These are phyloP conservation scores for Lagerstroemia speciosa DNA, from an alignment of 345 rosid species.

Conservation along the genomic window DNA sequence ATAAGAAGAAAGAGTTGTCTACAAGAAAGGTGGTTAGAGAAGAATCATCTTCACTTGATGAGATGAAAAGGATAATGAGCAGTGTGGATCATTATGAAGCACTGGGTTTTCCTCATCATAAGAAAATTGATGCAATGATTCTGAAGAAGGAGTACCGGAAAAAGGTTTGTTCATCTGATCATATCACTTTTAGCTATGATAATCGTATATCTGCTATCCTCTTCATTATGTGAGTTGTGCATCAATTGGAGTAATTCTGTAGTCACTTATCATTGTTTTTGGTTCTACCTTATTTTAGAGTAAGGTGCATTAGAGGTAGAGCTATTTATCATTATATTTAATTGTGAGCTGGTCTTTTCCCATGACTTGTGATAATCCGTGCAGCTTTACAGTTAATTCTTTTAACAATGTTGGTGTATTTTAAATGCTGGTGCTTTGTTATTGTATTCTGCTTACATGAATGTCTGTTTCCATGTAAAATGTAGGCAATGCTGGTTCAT, in stretches of 20 bases:
- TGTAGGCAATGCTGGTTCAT: conserved; percentile 97
- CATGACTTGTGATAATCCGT: background rate
- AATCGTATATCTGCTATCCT: background rate
- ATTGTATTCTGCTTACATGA: background rate
- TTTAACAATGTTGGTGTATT: background rate
- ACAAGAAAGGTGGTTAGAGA: conserved; percentile 37
- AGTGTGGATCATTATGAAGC: conserved; percentile 78
- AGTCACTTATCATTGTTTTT: background rate
- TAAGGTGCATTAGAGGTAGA: background rate
- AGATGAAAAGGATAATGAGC: conserved; percentile 79
- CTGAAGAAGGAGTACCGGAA: conserved; percentile 83
- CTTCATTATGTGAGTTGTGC: background rate
- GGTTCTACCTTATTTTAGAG: background rate
- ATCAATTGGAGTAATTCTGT: background rate
- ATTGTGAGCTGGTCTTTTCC: background rate
- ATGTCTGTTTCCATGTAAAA: conserved; percentile 2
- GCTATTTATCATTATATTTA: background rate
- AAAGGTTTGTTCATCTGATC: conserved; percentile 40
- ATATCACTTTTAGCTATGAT: background rate
- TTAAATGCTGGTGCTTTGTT: conserved; percentile 5
- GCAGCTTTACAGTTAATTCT: background rate
- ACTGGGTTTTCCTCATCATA: conserved; percentile 67
- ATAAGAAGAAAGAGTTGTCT: conserved; percentile 37
- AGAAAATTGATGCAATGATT: conserved; percentile 42
- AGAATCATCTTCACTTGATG: conserved; percentile 53